These are phyloP conservation scores for Ettlia oleoabundans DNA, from an alignment of 139 green algal genomes.

Conservation along the genomic window DNA sequence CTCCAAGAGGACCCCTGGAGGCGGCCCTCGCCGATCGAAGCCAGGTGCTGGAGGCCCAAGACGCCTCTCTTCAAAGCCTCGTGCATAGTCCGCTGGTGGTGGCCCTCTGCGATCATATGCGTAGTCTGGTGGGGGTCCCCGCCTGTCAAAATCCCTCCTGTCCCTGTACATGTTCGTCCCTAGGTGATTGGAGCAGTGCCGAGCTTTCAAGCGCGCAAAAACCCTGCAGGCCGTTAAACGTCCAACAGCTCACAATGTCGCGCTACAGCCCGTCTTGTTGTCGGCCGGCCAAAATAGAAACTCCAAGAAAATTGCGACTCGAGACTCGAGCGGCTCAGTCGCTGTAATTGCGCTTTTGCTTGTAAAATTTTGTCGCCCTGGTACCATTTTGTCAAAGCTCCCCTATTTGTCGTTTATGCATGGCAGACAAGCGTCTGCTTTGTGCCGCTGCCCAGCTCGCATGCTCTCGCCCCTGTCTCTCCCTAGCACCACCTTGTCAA, in stretches of 20 bases:
- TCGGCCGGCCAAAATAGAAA: too few relatives aligned
- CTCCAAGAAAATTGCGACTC: too few relatives aligned
- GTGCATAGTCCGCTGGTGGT: not conserved
- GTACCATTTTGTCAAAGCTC: too few relatives aligned
- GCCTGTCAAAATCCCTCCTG: constrained; percentile 3
- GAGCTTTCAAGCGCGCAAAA: not conserved
- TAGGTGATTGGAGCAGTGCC: not conserved
- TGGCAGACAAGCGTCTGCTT: too few relatives aligned
- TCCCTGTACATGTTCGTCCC: not conserved
- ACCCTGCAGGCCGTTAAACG: too few relatives aligned
- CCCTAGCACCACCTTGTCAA: too few relatives aligned
- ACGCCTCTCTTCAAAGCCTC: constrained; percentile 22
- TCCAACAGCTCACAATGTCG: not conserved
- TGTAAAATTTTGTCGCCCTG: too few relatives aligned
- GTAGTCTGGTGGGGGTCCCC: constrained; percentile 5
- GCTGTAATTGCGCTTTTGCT: too few relatives aligned
- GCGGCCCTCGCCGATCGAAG: constrained; percentile 10
- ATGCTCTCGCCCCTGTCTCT: too few relatives aligned
- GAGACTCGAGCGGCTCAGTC: too few relatives aligned
- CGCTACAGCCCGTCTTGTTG: not conserved
- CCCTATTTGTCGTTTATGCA: too few relatives aligned
- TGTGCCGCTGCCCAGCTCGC: too few relatives aligned
- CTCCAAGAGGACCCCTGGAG: not conserved
- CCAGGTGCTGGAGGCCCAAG: constrained; percentile 16
- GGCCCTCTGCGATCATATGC: not conserved